Conservation (phyloP, 495 filamentous ascomycete genomes). For the Penicillium simplicissimum region DNA sequence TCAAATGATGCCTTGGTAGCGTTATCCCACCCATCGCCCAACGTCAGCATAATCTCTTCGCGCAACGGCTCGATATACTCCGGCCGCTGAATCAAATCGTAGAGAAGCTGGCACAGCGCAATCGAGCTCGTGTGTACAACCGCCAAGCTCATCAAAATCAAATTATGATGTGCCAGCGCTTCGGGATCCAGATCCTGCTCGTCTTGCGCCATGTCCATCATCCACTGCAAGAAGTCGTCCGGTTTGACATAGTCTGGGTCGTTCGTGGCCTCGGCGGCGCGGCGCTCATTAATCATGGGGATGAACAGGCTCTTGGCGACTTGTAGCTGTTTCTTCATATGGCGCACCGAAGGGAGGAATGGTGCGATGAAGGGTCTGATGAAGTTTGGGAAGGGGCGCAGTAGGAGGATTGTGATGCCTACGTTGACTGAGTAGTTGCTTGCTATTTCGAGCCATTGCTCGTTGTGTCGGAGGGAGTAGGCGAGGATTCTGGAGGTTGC, state of each 20-base stretch:
- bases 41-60: conserved; percentile 28
- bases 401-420: conserved; percentile 30
- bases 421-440: conserved; percentile 56
- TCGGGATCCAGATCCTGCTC: conserved; percentile 26
- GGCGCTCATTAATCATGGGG: conserved; percentile 33
- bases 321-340: conserved; percentile 23
- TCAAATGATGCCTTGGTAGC: conserved; percentile 23
- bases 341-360: conserved; percentile 33
- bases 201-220: conserved; percentile 36
- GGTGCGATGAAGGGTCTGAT: conserved; percentile 35
- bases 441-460: conserved; percentile 56
- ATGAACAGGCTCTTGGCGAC: conserved; percentile 33
- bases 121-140: conserved; percentile 39
- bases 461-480: conserved; percentile 48
- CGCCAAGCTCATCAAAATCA: conserved; percentile 32
- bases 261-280: conserved; percentile 15
- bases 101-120: conserved; percentile 36
- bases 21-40: conserved; percentile 29
- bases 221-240: conserved; percentile 44
- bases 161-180: conserved; percentile 30
- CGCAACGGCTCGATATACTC: conserved; percentile 35
- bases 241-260: conserved; percentile 30
- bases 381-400: conserved; percentile 38
- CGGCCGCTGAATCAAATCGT: conserved; percentile 33
- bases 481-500: conserved; percentile 59